A percentile compares a stretch with the other conserved stretches of the same genome.
Evolutionary conservation across 1,284 basidiomycete genomes (phyloP).

Genomic region (Kwoniella shivajii): DNA sequence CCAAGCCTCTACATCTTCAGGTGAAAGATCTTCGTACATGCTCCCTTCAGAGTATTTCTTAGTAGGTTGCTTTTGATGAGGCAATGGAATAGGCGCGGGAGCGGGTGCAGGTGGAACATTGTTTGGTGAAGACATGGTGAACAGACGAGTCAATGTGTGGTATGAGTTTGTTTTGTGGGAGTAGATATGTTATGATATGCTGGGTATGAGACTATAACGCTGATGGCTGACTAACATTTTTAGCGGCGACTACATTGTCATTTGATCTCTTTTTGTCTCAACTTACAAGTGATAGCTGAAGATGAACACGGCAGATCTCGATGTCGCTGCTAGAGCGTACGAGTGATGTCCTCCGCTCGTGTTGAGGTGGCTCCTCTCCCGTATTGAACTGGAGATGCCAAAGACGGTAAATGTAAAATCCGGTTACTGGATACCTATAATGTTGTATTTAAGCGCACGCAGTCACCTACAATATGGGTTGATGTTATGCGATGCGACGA

Average conservation of each 20-base stretch:
- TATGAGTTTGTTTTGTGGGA: too few relatives aligned
- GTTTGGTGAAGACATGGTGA: neutral
- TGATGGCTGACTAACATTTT: too few relatives aligned
- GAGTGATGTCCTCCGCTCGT: neutral
- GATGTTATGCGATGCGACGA: too few relatives aligned
- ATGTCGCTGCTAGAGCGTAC: neutral
- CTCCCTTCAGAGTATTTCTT: slow-evolving; percentile 18
- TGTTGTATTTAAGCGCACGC: too few relatives aligned
- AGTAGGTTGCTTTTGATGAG: slow-evolving; percentile 2
- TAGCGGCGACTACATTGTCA: too few relatives aligned
- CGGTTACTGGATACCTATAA: too few relatives aligned
- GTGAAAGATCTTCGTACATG: slow-evolving; percentile 17
- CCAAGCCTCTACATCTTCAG: slow-evolving; percentile 18
- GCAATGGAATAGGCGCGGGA: slow-evolving; percentile 5
- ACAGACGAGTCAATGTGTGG: too few relatives aligned
- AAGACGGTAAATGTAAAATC: neutral
- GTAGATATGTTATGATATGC: too few relatives aligned
- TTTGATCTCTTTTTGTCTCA: too few relatives aligned
- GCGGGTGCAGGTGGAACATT: slow-evolving; percentile 6
- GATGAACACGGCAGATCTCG: neutral
- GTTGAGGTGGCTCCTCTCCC: neutral
- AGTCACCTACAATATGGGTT: too few relatives aligned
- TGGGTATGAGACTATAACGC: too few relatives aligned
- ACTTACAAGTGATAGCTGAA: neutral
- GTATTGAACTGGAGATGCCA: neutral